Conservation (phyloP, 140 eudicot species). For the Flaveria floridana region DNA sequence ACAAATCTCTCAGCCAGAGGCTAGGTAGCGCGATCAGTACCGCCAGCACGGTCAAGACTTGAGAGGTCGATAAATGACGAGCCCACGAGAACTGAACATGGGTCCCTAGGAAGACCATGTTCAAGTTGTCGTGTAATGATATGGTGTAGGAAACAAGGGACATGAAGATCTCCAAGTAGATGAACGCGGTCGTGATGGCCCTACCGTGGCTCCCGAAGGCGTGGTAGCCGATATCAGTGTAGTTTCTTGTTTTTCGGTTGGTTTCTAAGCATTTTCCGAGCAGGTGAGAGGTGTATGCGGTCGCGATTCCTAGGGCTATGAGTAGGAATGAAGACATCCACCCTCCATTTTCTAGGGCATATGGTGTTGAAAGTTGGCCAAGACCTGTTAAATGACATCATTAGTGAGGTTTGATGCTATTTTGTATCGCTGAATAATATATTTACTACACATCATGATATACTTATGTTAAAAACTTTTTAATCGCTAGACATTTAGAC, state of each 20-base stretch:
- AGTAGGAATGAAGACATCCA: conserved; percentile 72
- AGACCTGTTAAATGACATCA: conserved; percentile 51
- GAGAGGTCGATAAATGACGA: conserved; percentile 48
- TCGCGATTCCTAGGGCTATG: conserved; percentile 52
- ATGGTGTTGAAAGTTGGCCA: conserved; percentile 86
- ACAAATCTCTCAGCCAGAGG: conserved; percentile 74
- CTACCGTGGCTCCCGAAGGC: conserved; percentile 71
- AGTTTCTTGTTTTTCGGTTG: conserved; percentile 58
- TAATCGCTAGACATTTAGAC: no score
- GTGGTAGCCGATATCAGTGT: conserved; percentile 63
- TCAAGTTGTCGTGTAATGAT: conserved; percentile 79
- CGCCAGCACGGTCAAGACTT: conserved; percentile 57
- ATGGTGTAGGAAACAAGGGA: conserved; percentile 91
- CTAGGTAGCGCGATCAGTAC: conserved; percentile 76
- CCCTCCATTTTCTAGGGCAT: conserved; percentile 80
- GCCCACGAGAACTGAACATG: conserved; percentile 41
- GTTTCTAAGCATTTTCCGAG: conserved; percentile 68
- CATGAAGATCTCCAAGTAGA: conserved; percentile 82
- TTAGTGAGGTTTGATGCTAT: neutral
- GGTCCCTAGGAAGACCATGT: conserved; percentile 51
- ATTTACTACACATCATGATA: no score
- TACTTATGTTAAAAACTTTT: no score
- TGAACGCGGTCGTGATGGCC: conserved; percentile 52
- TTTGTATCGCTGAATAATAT: no score
- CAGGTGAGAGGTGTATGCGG: conserved; percentile 64